phyloP scores from a whole-genome alignment of 73 alveolate genomes.

The Paramecium pentaurelia region DNA sequence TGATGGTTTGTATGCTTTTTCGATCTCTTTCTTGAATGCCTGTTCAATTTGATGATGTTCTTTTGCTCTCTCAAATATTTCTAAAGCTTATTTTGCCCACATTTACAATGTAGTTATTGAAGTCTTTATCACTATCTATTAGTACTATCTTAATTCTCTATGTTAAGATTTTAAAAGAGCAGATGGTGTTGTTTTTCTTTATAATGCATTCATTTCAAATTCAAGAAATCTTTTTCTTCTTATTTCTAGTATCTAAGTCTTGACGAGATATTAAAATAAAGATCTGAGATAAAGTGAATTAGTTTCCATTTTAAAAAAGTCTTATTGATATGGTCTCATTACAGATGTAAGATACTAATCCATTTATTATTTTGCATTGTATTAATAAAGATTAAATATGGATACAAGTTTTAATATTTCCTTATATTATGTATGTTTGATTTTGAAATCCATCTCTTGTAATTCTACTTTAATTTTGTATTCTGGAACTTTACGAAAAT shows the following conservation, averaged over 20 bases:
- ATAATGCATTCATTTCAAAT: not conserved
- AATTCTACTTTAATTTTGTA: conserved; percentile 16
- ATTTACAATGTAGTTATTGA: not conserved
- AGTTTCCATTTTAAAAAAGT: not conserved
- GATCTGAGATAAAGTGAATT: not conserved
- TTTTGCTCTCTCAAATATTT: not conserved
- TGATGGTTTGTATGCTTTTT: not conserved
- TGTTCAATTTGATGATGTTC: not conserved
- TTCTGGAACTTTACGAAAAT: conserved; percentile 12
- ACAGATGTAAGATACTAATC: not conserved
- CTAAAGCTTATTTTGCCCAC: not conserved
- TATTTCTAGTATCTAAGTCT: not conserved
- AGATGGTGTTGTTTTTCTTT: not conserved
- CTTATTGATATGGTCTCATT: not conserved
- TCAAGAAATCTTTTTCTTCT: not conserved
- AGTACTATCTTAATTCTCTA: not conserved
- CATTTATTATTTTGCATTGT: not conserved
- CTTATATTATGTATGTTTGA: not conserved
- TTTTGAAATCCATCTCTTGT: conserved; percentile 37
- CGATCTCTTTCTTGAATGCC: not conserved
- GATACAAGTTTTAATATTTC: not conserved
- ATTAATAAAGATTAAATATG: not conserved
- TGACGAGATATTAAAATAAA: not conserved
- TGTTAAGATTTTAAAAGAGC: not conserved
- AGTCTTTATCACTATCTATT: conserved; percentile 12